Evolutionary conservation across 2,329 filamentous ascomycete genomes (phyloP).

Genomic region (Sporothrix brasiliensis): DNA sequence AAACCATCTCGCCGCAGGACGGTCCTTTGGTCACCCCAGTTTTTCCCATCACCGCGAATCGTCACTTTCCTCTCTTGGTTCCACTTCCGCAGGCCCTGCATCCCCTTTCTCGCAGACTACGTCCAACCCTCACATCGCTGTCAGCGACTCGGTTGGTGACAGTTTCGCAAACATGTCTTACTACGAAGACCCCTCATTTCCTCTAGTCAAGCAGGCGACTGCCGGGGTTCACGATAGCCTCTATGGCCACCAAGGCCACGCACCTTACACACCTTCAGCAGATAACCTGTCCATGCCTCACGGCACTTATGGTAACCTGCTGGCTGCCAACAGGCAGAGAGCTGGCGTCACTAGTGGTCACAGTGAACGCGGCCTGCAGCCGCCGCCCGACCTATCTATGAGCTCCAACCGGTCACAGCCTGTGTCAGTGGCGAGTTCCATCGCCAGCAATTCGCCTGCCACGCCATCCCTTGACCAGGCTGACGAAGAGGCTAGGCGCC

Average conservation of each 20-base stretch:
- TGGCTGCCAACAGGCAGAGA: slow-evolving; percentile 47
- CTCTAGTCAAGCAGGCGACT: slow-evolving; percentile 48
- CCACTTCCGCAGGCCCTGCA: slow-evolving; percentile 61
- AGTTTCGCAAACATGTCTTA: slow-evolving; percentile 48
- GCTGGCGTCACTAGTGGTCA: slow-evolving; percentile 33
- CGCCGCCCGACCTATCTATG: slow-evolving; percentile 51
- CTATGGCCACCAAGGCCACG: slow-evolving; percentile 46
- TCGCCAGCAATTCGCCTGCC: slow-evolving; percentile 61
- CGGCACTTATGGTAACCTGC: slow-evolving; percentile 48
- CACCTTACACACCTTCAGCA: slow-evolving; percentile 43
- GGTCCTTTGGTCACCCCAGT: slow-evolving; percentile 42
- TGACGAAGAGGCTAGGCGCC: slow-evolving; percentile 54
- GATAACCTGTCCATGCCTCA: slow-evolving; percentile 43
- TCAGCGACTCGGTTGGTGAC: slow-evolving; percentile 55
- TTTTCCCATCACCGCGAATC: slow-evolving; percentile 61
- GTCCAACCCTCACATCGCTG: slow-evolving; percentile 61
- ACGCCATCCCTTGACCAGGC: slow-evolving; percentile 56
- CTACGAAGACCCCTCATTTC: slow-evolving; percentile 51
- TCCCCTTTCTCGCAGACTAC: slow-evolving; percentile 61
- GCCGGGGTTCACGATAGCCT: slow-evolving; percentile 43
- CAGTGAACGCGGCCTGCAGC: slow-evolving; percentile 49
- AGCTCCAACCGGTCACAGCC: slow-evolving; percentile 52
- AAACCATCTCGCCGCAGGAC: slow-evolving; percentile 45
- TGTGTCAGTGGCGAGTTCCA: slow-evolving; percentile 60
- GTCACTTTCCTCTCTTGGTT: slow-evolving; percentile 63